phyloP scores from a whole-genome alignment of 176 grass and related monocot genomes.

The Aegilops sharonensis region DNA sequence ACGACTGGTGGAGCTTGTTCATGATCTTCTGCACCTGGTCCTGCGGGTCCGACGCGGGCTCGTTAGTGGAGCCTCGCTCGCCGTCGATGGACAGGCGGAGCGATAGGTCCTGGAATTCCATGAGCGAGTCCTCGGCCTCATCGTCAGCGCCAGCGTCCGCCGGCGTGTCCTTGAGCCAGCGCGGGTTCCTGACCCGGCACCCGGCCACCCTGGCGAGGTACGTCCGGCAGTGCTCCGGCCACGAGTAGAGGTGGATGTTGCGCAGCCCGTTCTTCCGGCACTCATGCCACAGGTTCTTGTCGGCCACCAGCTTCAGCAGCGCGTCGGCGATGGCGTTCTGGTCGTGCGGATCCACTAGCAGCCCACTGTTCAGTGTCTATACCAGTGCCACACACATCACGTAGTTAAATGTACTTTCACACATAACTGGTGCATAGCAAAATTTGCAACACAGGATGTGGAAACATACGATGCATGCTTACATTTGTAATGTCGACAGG shows the following conservation, averaged over 20 bases:
- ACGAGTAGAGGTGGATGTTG: constrained; percentile 96
- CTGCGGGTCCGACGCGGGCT: constrained; percentile 37
- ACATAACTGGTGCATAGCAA: background rate
- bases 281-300: constrained; percentile 93
- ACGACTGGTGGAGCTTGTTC: constrained; percentile 77
- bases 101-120: constrained; percentile 82
- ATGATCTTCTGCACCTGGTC: constrained; percentile 77
- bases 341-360: constrained; percentile 87
- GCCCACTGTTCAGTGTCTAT: constrained; percentile 87
- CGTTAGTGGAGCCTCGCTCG: constrained; percentile 51
- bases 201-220: constrained; percentile 85
- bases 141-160: constrained; percentile 40
- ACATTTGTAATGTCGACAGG: constrained; percentile 89
- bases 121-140: constrained; percentile 76
- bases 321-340: constrained; percentile 84
- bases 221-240: constrained; percentile 96
- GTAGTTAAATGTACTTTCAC: background rate
- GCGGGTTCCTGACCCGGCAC: constrained; percentile 76
- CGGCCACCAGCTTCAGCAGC: constrained; percentile 77
- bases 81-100: constrained; percentile 83
- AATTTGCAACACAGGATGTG: background rate
- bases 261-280: constrained; percentile 86
- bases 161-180: constrained; percentile 88
- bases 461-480: constrained; percentile 19
- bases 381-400: background rate